These are phyloP conservation scores for Drosera spatulata DNA, from an alignment of 179 eudicot genomes.

Conservation along the genomic window DNA sequence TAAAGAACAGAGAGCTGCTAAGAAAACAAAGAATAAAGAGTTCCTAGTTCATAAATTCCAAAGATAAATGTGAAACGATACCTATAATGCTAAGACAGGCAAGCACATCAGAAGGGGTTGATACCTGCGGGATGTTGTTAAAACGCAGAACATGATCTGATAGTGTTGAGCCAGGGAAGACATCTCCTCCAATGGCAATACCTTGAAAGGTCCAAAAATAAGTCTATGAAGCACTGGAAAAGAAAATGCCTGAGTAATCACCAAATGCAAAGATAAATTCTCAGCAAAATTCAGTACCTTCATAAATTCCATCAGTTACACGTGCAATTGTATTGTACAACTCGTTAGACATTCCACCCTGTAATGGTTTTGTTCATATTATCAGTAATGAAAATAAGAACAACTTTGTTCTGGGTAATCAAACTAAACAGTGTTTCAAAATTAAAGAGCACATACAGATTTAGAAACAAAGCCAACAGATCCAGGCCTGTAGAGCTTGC, in stretches of 20 bases:
- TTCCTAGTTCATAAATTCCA: too few relatives aligned
- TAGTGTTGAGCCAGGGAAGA: constrained; percentile 98
- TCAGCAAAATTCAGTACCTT: constrained; percentile 40
- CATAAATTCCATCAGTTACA: constrained; percentile 93
- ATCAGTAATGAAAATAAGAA: too few relatives aligned
- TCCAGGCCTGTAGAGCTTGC: constrained; percentile 98
- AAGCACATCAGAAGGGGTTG: background rate
- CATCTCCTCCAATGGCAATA: constrained; percentile 99
- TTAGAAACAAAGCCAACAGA: constrained; percentile 99
- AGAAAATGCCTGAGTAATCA: background rate
- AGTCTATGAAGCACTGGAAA: background rate
- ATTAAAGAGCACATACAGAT: constrained; percentile 50
- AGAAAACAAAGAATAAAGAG: too few relatives aligned
- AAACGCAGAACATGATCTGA: constrained; percentile 97
- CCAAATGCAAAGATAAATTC: constrained; percentile 1
- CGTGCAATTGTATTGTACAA: constrained; percentile 90
- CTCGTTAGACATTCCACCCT: constrained; percentile 99
- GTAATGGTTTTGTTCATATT: constrained; percentile 7
- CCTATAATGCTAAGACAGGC: background rate
- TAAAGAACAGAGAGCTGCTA: too few relatives aligned
- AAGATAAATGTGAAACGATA: too few relatives aligned
- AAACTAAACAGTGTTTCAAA: background rate
- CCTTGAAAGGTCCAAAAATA: constrained; percentile 27
- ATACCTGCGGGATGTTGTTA: constrained; percentile 96
- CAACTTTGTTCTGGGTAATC: too few relatives aligned